Percentiles rank a stretch among this genome's conserved stretches.
Conservation (phyloP, 805 yeast genomes). For the Barnettozyma salicaria region DNA sequence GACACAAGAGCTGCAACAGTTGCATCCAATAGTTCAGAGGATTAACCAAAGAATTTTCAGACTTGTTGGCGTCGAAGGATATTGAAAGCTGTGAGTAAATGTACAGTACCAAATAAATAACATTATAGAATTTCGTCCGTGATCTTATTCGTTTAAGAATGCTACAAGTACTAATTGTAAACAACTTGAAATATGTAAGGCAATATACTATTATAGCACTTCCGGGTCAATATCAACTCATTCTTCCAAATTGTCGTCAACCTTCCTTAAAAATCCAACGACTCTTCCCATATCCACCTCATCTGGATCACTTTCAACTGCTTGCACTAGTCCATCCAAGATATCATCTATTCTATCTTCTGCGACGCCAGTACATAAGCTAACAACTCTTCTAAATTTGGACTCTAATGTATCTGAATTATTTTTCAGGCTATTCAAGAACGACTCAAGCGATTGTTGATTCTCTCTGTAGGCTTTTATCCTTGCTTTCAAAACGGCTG, state of each 20-base stretch:
- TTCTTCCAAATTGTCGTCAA: constrained; percentile 29
- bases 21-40: constrained; percentile 24
- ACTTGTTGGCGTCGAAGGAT: constrained; percentile 28
- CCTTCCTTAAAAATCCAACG: constrained; percentile 47
- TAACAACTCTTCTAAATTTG: constrained; percentile 83
- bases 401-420: constrained; percentile 54
- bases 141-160: too few species aligned
- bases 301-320: constrained; percentile 83
- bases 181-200: too few species aligned
- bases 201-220: too few species aligned
- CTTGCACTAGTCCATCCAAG: constrained; percentile 78
- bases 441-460: constrained; percentile 46
- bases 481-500: constrained; percentile 60
- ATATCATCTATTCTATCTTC: constrained; percentile 74
- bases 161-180: too few species aligned
- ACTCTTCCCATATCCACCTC: constrained; percentile 54
- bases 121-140: not conserved
- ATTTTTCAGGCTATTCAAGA: constrained; percentile 47
- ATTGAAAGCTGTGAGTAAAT: not conserved
- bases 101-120: not conserved
- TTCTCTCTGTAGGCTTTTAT: constrained; percentile 74
- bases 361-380: constrained; percentile 84
- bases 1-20: constrained; percentile 6
- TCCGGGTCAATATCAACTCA: constrained; percentile 2
- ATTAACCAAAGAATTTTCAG: constrained; percentile 29